A percentile compares a stretch with the other conserved stretches of the same genome.
phyloP scores from a whole-genome alignment of 257 asterid genomes.

The Ocimum tenuiflorum region DNA sequence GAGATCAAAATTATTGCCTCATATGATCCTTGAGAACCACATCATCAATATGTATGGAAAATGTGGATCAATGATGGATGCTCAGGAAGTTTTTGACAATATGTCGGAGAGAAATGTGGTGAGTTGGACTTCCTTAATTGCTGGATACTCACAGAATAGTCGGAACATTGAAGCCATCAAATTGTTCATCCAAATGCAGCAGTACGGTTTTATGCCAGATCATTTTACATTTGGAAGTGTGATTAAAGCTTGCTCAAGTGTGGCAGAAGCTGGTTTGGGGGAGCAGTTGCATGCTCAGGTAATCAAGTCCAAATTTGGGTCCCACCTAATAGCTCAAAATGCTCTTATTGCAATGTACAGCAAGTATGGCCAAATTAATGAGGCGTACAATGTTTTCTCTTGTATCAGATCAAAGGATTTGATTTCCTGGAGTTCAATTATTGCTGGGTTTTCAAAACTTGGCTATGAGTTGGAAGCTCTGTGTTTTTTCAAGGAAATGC shows the following conservation, averaged over 20 bases:
- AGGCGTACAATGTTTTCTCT: constrained; percentile 42
- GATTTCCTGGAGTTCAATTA: constrained; percentile 79
- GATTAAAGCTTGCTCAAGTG: constrained; percentile 49
- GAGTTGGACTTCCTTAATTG: constrained; percentile 64
- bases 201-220: constrained; percentile 41
- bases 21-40: constrained; percentile 62
- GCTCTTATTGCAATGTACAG: constrained; percentile 67
- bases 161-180: constrained; percentile 43
- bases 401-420: constrained; percentile 45
- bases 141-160: constrained; percentile 56
- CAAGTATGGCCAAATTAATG: constrained; percentile 35
- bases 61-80: constrained; percentile 52
- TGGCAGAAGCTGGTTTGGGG: constrained; percentile 36
- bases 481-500: constrained; percentile 51
- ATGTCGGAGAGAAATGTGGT: constrained; percentile 62
- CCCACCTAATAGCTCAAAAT: constrained; percentile 58
- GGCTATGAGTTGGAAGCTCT: constrained; percentile 59
- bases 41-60: constrained; percentile 69
- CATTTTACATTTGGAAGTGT: constrained; percentile 66
- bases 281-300: constrained; percentile 56
- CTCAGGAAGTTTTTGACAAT: constrained; percentile 50
- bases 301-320: constrained; percentile 46
- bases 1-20: constrained; percentile 37
- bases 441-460: constrained; percentile 64
- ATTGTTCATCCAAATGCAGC: constrained; percentile 47